Conservation (phyloP, 331 rosid species). For the Arachis monticola region DNA sequence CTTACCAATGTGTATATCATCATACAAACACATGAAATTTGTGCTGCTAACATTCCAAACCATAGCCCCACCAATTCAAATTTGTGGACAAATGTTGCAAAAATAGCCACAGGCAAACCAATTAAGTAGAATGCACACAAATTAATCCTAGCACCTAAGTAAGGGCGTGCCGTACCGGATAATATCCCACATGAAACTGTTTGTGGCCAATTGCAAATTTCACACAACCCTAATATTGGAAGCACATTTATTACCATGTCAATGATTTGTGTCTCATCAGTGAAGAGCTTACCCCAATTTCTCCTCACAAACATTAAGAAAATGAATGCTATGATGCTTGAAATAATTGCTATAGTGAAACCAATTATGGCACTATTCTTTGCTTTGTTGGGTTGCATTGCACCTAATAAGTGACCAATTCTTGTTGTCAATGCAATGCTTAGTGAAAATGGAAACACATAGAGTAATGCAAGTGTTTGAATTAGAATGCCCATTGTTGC, state of each 20-base stretch:
- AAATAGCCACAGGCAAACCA: conserved; percentile 76
- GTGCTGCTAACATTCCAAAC: conserved; percentile 85
- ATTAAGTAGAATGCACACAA: conserved; percentile 76
- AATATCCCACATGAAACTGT: conserved; percentile 86
- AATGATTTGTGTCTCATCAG: conserved; percentile 71
- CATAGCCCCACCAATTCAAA: conserved; percentile 76
- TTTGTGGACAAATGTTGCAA: conserved; percentile 57
- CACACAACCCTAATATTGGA: conserved; percentile 82
- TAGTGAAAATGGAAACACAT: conserved; percentile 68
- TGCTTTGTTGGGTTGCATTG: conserved; percentile 71
- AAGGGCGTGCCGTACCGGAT: conserved; percentile 86
- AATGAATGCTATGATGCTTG: conserved; percentile 54
- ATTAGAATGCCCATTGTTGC: conserved; percentile 95
- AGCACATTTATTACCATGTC: conserved; percentile 60
- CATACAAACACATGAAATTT: conserved; percentile 74
- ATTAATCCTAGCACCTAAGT: conserved; percentile 79
- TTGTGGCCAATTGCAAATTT: conserved; percentile 78
- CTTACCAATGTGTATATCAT: conserved; percentile 60
- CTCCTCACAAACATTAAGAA: conserved; percentile 49
- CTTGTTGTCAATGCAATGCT: conserved; percentile 72
- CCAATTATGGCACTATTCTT: conserved; percentile 73
- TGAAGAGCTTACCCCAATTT: conserved; percentile 70
- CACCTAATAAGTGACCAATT: conserved; percentile 78
- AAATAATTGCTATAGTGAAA: conserved; percentile 48
- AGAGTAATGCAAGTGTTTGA: conserved; percentile 84